phyloP scores from a whole-genome alignment of 1,284 basidiomycete species.

The Boletus semigastroideus region DNA sequence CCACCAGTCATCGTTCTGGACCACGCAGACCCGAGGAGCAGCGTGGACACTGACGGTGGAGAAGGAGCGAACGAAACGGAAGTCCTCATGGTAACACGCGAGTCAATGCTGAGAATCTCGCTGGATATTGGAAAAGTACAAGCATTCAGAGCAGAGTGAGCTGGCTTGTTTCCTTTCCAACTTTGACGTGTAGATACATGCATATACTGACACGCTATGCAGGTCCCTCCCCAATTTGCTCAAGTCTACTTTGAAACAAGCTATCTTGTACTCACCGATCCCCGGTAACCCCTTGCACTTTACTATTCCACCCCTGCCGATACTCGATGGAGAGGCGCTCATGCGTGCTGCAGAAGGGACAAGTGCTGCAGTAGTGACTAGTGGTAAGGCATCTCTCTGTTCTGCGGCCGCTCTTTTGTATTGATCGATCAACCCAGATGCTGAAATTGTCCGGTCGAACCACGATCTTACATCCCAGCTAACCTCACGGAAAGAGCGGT shows the following conservation, averaged over 20 bases:
- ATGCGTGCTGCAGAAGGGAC: slow-evolving; percentile 80
- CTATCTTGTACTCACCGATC: slow-evolving; percentile 62
- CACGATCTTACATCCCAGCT: slow-evolving; percentile 85
- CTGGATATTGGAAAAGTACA: slow-evolving; percentile 62
- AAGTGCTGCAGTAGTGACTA: slow-evolving; percentile 72
- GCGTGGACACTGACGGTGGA: slow-evolving; percentile 9
- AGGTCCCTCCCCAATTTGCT: slow-evolving; percentile 65
- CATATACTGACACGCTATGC: slow-evolving; percentile 33
- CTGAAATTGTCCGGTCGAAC: slow-evolving; percentile 70
- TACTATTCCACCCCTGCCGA: slow-evolving; percentile 68
- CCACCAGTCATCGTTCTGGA: slow-evolving; percentile 20
- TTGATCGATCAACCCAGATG: slow-evolving; percentile 44
- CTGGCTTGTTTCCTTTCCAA: slow-evolving; percentile 5
- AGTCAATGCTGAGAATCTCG: slow-evolving; percentile 63
- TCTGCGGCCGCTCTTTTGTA: neutral
- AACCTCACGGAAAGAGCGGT: slow-evolving; percentile 68
- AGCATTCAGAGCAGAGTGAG: slow-evolving; percentile 59
- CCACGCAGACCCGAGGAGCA: slow-evolving; percentile 15
- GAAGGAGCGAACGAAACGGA: slow-evolving; percentile 43
- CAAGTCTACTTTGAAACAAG: slow-evolving; percentile 85
- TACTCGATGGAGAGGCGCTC: slow-evolving; percentile 73
- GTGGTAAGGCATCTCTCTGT: slow-evolving; percentile 42
- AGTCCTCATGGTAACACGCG: slow-evolving; percentile 62
- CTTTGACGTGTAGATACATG: slow-evolving; percentile 38
- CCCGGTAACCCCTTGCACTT: slow-evolving; percentile 81